phyloP scores from a whole-genome alignment of 768 basidiomycete genomes.

The Suillus discolor region DNA sequence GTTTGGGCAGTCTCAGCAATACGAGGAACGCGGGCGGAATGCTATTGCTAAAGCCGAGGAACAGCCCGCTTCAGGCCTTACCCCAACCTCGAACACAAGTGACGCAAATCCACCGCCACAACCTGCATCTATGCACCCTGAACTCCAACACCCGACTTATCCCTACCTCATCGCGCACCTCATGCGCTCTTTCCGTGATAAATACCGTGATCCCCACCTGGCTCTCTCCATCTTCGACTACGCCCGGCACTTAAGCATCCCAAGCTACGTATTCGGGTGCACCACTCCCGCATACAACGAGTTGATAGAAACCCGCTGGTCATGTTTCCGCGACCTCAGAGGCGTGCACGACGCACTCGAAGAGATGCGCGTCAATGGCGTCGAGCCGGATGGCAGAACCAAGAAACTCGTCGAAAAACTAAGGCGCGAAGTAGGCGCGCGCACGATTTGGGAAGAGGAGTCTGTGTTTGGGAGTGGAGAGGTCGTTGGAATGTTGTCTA shows the following conservation, averaged over 20 bases:
- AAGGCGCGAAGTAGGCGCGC: slow-evolving; percentile 61
- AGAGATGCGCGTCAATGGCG: slow-evolving; percentile 84
- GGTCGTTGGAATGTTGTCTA: slow-evolving; percentile 50
- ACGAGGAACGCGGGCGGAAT: slow-evolving; percentile 48
- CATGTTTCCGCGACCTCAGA: slow-evolving; percentile 76
- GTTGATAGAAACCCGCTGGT: slow-evolving; percentile 86
- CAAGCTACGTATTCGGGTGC: slow-evolving; percentile 89
- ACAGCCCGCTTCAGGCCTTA: slow-evolving; percentile 1
- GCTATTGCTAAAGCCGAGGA: slow-evolving; percentile 32
- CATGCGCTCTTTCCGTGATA: slow-evolving; percentile 78
- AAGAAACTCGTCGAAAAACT: slow-evolving; percentile 62
- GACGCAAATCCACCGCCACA: slow-evolving; percentile 13
- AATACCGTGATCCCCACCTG: slow-evolving; percentile 76
- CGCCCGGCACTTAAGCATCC: slow-evolving; percentile 70
- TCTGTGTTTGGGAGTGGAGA: slow-evolving; percentile 50
- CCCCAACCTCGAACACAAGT: neutral
- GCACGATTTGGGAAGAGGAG: slow-evolving; percentile 53
- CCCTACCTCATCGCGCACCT: slow-evolving; percentile 75
- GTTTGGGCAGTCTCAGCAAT: slow-evolving; percentile 59
- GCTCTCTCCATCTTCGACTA: slow-evolving; percentile 83
- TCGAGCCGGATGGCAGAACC: slow-evolving; percentile 64
- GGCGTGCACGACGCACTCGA: slow-evolving; percentile 75
- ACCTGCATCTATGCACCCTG: neutral
- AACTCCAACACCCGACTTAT: slow-evolving; percentile 65
- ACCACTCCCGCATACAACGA: slow-evolving; percentile 89